Evolutionary conservation across 805 yeast genomes (phyloP).

Genomic region (Saccharomycopsis sp.): DNA sequence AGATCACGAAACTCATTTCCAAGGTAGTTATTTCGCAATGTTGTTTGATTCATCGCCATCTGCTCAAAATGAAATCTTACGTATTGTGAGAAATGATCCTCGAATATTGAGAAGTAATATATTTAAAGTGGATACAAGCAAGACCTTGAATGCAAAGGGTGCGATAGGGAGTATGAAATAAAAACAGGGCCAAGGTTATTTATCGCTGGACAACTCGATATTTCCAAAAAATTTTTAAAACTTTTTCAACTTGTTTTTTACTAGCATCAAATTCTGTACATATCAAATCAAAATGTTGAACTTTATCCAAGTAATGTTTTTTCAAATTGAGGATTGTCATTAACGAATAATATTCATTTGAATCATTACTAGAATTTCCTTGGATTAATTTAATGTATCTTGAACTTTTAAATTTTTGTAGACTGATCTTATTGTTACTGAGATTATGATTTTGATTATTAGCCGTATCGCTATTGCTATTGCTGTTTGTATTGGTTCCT

Average conservation of each 20-base stretch:
- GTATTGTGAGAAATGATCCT: conserved; percentile 81
- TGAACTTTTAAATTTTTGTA: conserved; percentile 16
- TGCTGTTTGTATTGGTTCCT: conserved; percentile 8
- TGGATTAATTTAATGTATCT: conserved; percentile 16
- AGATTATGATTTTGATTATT: background rate
- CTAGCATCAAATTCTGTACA: conserved; percentile 59
- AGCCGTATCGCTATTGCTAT: background rate
- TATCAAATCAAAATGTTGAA: conserved; percentile 20
- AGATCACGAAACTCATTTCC: conserved; percentile 84
- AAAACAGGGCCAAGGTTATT: background rate
- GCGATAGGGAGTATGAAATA: conserved; percentile 41
- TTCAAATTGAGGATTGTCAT: conserved; percentile 17
- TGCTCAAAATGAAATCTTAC: conserved; percentile 77
- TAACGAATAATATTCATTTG: conserved; percentile 15
- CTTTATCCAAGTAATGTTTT: conserved; percentile 19
- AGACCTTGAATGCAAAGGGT: conserved; percentile 47
- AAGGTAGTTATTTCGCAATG: conserved; percentile 83
- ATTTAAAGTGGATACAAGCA: conserved; percentile 51
- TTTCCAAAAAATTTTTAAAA: conserved; percentile 39
- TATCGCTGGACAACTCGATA: conserved; percentile 18
- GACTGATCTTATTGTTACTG: conserved; percentile 5
- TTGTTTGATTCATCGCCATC: conserved; percentile 80
- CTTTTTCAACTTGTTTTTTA: conserved; percentile 44
- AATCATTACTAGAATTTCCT: background rate
- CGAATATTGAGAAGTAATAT: conserved; percentile 78